Percentiles rank a stretch among this genome's conserved stretches.
These are phyloP conservation scores for Clitocybe nebularis DNA, from an alignment of 1,284 basidiomycete species.

Conservation along the genomic window DNA sequence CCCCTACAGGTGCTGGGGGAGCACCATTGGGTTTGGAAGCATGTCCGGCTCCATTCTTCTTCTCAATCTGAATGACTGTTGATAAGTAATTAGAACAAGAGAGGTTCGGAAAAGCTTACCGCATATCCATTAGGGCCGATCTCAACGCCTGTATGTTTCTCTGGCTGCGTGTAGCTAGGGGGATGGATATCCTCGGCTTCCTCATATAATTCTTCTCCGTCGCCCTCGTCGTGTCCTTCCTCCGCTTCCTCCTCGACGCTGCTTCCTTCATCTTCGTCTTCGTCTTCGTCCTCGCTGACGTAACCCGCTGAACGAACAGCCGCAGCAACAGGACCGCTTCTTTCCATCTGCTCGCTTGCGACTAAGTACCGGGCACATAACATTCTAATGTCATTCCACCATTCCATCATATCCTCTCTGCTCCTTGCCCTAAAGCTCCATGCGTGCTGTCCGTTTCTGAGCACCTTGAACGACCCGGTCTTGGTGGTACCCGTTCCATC, in stretches of 20 bases:
- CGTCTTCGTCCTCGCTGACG: slow-evolving; percentile 72
- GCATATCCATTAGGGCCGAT: slow-evolving; percentile 68
- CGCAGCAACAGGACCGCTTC: slow-evolving; percentile 89
- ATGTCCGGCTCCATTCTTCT: slow-evolving; percentile 26
- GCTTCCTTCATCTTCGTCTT: slow-evolving; percentile 61
- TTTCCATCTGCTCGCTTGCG: slow-evolving; percentile 91
- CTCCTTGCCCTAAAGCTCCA: slow-evolving; percentile 91
- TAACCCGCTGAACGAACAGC: slow-evolving; percentile 90
- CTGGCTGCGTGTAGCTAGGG: slow-evolving; percentile 46
- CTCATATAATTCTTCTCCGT: slow-evolving; percentile 64
- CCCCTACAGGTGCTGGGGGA: slow-evolving; percentile 19
- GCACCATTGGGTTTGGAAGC: too few species aligned
- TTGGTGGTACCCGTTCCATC: slow-evolving; percentile 71
- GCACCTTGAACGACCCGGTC: slow-evolving; percentile 45
- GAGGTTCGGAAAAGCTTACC: slow-evolving; percentile 32
- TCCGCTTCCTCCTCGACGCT: slow-evolving; percentile 75
- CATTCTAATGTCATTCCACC: slow-evolving; percentile 99
- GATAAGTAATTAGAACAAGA: slow-evolving; percentile 2
- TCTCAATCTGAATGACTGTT: slow-evolving; percentile 32
- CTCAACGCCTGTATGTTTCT: slow-evolving; percentile 40
- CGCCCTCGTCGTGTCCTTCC: slow-evolving; percentile 61
- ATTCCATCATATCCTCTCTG: slow-evolving; percentile 99
- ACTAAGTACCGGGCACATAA: slow-evolving; percentile 94
- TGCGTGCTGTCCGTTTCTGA: slow-evolving; percentile 49
- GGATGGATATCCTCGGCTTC: slow-evolving; percentile 46